phyloP scores from a whole-genome alignment of 495 filamentous ascomycete species.

The Tuber borchii region DNA sequence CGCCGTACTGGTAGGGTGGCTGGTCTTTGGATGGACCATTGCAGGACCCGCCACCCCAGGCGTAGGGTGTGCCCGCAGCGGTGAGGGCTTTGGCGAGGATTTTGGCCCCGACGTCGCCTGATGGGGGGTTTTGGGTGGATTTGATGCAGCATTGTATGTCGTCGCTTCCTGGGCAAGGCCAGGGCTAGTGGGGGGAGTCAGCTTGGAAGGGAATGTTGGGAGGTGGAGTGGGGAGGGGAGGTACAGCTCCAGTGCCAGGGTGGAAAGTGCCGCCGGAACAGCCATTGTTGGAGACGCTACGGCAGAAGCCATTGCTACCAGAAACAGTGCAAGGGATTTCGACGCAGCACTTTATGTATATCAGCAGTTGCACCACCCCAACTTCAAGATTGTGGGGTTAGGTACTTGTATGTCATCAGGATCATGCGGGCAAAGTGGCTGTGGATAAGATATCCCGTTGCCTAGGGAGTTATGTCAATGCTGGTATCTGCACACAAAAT shows the following conservation, averaged over 20 bases:
- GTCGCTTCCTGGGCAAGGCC: slow-evolving; percentile 14
- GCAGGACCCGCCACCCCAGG: slow-evolving; percentile 41
- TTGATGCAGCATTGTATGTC: slow-evolving; percentile 18
- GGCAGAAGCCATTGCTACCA: slow-evolving; percentile 2
- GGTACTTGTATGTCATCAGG: background rate
- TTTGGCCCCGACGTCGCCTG: background rate
- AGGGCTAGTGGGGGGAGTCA: background rate
- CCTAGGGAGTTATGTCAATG: background rate
- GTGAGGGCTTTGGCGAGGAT: slow-evolving; percentile 13
- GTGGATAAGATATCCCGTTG: slow-evolving; percentile 3
- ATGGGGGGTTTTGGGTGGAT: background rate
- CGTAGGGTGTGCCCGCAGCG: slow-evolving; percentile 16
- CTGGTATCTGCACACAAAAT: background rate
- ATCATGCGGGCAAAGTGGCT: background rate
- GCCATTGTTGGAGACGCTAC: background rate
- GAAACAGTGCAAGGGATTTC: slow-evolving; percentile 11
- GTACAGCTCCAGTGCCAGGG: background rate
- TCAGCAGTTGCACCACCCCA: background rate
- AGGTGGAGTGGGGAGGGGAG: background rate
- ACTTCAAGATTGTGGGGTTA: background rate
- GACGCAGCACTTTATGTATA: slow-evolving; percentile 5
- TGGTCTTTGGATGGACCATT: slow-evolving; percentile 30
- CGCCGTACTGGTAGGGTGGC: slow-evolving; percentile 10
- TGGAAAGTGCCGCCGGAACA: slow-evolving; percentile 16
- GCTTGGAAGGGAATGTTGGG: background rate